Evolutionary conservation across 2,329 filamentous ascomycete genomes (phyloP).

Genomic region (Fusarium nematophilum): DNA sequence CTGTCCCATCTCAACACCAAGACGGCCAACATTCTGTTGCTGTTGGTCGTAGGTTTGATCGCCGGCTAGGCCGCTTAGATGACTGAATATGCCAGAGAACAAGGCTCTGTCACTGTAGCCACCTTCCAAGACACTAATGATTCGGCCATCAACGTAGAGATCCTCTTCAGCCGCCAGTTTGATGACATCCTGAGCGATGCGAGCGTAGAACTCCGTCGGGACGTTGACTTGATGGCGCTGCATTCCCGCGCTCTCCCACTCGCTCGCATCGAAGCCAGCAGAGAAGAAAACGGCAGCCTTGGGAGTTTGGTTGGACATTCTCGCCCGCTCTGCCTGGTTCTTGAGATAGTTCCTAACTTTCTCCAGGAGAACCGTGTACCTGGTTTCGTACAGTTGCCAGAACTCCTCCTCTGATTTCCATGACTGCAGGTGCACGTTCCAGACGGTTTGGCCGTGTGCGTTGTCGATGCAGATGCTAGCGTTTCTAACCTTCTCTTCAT

Average conservation of each 20-base stretch:
- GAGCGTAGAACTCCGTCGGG: constrained; percentile 95
- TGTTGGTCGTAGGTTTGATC: constrained; percentile 57
- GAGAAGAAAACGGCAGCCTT: constrained; percentile 94
- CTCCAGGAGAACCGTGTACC: constrained; percentile 80
- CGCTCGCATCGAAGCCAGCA: constrained; percentile 95
- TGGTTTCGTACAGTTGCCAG: constrained; percentile 85
- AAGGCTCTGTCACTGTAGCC: constrained; percentile 95
- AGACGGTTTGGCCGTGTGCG: constrained; percentile 91
- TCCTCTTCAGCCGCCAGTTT: constrained; percentile 83
- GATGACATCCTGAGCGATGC: constrained; percentile 87
- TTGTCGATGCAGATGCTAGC: constrained; percentile 95
- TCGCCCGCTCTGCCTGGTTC: constrained; percentile 75
- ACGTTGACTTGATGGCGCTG: constrained; percentile 96
- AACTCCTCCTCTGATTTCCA: constrained; percentile 89
- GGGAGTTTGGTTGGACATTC: constrained; percentile 68
- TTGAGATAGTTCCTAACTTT: constrained; percentile 85
- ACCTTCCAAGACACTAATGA: constrained; percentile 94
- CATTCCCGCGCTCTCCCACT: constrained; percentile 93
- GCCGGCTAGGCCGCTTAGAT: constrained; percentile 83
- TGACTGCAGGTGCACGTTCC: constrained; percentile 93
- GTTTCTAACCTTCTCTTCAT: constrained; percentile 91
- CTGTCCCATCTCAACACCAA: constrained; percentile 69
- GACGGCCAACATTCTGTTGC: constrained; percentile 52
- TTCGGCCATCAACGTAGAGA: constrained; percentile 80
- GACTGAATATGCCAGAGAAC: constrained; percentile 88